phyloP scores from a whole-genome alignment of 305 asterid genomes.

The Plantago lanceolata region DNA sequence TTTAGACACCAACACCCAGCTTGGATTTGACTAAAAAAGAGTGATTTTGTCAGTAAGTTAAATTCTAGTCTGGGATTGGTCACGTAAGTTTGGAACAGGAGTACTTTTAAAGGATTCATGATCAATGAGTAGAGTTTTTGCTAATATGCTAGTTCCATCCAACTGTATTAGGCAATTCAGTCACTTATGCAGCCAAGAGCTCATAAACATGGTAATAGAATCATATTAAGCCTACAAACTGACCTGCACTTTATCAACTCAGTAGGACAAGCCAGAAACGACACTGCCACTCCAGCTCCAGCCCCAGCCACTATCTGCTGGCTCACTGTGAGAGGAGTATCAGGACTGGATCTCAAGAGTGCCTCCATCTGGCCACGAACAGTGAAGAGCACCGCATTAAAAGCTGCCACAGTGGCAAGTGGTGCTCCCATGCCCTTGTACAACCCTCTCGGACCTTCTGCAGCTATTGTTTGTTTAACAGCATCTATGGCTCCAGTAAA shows the following conservation, averaged over 20 bases:
- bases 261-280: slow-evolving; percentile 95
- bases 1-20: no score
- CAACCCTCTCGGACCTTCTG: slow-evolving; percentile 87
- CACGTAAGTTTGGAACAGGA: no score
- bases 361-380: slow-evolving; percentile 93
- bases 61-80: no score
- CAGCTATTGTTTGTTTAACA: slow-evolving; percentile 75
- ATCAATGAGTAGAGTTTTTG: no score
- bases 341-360: slow-evolving; percentile 67
- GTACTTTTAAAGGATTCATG: no score
- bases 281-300: slow-evolving; percentile 91
- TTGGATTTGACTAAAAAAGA: no score
- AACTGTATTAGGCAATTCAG: not conserved
- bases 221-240: slow-evolving; percentile 8
- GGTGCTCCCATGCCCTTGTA: slow-evolving; percentile 99
- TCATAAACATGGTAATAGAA: not conserved
- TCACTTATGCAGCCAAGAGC: not conserved
- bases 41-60: no score
- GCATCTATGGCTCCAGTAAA: slow-evolving; percentile 86
- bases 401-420: slow-evolving; percentile 94
- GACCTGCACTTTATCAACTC: slow-evolving; percentile 94
- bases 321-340: slow-evolving; percentile 56
- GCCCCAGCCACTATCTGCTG: slow-evolving; percentile 86
- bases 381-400: slow-evolving; percentile 80
- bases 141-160: no score